These are phyloP conservation scores for Ustilago shanxiensis DNA, from an alignment of 1,284 basidiomycete genomes.

Conservation along the genomic window DNA sequence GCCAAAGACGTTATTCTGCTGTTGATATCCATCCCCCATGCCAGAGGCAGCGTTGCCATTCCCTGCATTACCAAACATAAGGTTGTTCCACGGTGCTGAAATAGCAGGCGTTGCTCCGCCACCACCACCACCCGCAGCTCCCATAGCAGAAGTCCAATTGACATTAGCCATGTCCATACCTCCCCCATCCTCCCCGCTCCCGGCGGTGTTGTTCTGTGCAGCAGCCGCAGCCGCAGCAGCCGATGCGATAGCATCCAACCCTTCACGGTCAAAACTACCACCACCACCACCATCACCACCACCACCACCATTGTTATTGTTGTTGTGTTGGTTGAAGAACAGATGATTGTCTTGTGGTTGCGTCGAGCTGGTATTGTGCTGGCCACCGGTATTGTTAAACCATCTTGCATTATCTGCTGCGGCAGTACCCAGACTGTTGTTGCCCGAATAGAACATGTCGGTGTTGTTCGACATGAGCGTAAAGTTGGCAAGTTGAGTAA, in stretches of 20 bases:
- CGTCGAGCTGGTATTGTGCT: neutral
- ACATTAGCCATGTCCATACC: slow-evolving; percentile 27
- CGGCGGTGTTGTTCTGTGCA: neutral
- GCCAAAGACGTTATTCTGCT: slow-evolving; percentile 6
- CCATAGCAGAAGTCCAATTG: slow-evolving; percentile 13
- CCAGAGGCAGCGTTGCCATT: neutral
- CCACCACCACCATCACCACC: neutral
- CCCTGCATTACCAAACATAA: slow-evolving; percentile 20
- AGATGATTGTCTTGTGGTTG: slow-evolving; percentile 3
- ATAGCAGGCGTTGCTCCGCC: neutral
- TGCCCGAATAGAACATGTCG: slow-evolving; percentile 36
- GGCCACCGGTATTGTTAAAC: slow-evolving; percentile 7
- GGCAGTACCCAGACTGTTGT: neutral
- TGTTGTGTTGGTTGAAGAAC: slow-evolving; percentile 15
- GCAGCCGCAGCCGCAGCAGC: slow-evolving; percentile 33
- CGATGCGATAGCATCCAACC: slow-evolving; percentile 36
- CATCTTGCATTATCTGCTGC: slow-evolving; percentile 3
- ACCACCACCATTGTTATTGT: slow-evolving; percentile 2
- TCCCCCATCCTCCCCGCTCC: neutral
- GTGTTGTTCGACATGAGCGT: slow-evolving; percentile 33
- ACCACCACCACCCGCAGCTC: neutral
- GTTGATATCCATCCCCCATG: slow-evolving; percentile 3
- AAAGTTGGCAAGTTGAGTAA: slow-evolving; percentile 41
- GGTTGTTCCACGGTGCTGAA: slow-evolving; percentile 26
- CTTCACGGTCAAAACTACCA: slow-evolving; percentile 25